These are phyloP conservation scores for Dalechampia spathulata DNA, from an alignment of 441 rosid genomes.

Conservation along the genomic window DNA sequence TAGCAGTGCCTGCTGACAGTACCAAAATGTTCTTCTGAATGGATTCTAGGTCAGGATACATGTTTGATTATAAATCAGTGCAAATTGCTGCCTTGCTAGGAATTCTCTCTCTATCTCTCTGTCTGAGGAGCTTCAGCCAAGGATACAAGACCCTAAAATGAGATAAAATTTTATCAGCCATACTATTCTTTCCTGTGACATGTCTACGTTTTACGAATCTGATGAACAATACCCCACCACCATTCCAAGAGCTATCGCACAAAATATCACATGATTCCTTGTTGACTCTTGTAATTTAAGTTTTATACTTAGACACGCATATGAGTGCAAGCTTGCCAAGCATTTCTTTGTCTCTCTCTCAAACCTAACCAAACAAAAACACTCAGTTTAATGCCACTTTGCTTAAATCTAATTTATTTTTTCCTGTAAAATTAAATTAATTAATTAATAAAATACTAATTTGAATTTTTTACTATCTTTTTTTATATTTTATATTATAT, in stretches of 20 bases:
- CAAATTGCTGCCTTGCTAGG: constrained; percentile 5
- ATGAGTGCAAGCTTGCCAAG: background rate
- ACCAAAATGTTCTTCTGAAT: background rate
- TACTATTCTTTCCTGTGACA: constrained; percentile 10
- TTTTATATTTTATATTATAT: no score
- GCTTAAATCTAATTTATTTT: no score
- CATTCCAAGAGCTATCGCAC: constrained; percentile 12
- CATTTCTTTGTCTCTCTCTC: no score
- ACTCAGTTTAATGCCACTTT: no score
- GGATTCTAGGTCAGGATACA: background rate
- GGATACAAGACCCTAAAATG: background rate
- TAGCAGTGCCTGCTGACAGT: background rate
- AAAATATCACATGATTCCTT: constrained; percentile 23
- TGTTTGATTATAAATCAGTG: background rate
- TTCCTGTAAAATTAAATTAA: no score
- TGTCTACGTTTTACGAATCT: constrained; percentile 4
- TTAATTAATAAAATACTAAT: no score
- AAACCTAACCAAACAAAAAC: no score
- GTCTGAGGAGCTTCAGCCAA: background rate
- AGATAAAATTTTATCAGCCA: constrained; percentile 6
- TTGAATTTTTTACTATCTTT: no score
- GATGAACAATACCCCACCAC: constrained; percentile 24
- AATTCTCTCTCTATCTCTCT: background rate
- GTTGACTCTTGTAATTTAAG: constrained; percentile 5
- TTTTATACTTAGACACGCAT: constrained; percentile 10